A percentile compares a stretch with the other conserved stretches of the same genome.
These are phyloP conservation scores for Chamaecyparis obtusa DNA, from an alignment of 75 land plant genomes.

Conservation along the genomic window DNA sequence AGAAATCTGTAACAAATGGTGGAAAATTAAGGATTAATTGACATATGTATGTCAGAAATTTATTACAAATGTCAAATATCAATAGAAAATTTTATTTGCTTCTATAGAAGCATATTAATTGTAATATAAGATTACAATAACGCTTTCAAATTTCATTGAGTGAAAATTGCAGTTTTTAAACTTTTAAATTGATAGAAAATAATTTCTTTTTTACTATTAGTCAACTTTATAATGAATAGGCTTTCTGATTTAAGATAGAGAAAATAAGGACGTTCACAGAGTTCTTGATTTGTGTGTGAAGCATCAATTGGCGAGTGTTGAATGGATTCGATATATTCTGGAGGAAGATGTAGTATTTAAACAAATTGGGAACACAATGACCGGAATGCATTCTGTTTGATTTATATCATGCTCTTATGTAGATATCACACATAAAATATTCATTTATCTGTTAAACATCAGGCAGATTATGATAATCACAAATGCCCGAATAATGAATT, in stretches of 20 bases:
- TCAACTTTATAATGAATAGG: background rate
- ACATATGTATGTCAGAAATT: background rate
- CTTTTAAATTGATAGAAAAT: background rate
- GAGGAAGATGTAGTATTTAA: too few relatives aligned
- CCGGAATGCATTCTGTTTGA: too few relatives aligned
- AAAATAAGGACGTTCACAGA: background rate
- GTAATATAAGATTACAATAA: too few relatives aligned
- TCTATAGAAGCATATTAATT: background rate
- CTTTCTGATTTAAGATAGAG: background rate
- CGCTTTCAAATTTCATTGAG: background rate
- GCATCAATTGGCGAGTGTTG: too few relatives aligned
- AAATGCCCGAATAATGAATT: too few relatives aligned
- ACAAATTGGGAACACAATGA: too few relatives aligned
- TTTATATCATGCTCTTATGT: too few relatives aligned
- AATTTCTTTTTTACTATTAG: background rate
- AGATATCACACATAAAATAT: too few relatives aligned
- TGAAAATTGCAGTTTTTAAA: background rate
- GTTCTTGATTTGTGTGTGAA: too few relatives aligned
- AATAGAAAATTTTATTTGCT: background rate
- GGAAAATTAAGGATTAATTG: background rate
- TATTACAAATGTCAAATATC: background rate
- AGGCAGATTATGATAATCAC: too few relatives aligned
- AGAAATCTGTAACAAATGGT: background rate
- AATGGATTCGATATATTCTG: too few relatives aligned
- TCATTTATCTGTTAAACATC: too few relatives aligned